Conservation (phyloP, 106 monocot genomes). For the Alisma plantagoaquatica region DNA sequence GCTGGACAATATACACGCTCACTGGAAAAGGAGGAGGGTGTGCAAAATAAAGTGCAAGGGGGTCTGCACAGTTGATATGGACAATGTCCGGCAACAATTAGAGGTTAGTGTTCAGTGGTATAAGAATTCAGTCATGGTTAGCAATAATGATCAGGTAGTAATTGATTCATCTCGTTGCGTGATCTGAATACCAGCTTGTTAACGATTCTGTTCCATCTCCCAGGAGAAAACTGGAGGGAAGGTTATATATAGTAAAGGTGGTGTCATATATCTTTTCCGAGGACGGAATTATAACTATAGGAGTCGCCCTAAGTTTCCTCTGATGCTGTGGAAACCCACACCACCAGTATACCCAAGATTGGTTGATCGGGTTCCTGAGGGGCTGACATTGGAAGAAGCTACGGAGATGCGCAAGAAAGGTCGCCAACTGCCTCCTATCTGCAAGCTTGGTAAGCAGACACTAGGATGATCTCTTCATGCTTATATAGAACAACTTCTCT, state of each 20-base stretch:
- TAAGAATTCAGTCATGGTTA: too few relatives aligned
- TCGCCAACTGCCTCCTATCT: constrained; percentile 59
- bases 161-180: too few relatives aligned
- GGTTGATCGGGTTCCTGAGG: constrained; percentile 67
- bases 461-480: too few relatives aligned
- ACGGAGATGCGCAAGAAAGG: constrained; percentile 77
- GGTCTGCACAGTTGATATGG: constrained; percentile 98
- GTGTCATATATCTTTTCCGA: constrained; percentile 75
- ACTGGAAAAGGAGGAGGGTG: constrained; percentile 83
- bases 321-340: constrained; percentile 94
- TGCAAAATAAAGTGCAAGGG: constrained; percentile 99
- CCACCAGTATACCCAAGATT: constrained; percentile 86
- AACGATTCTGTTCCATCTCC: not conserved
- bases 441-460: constrained; percentile 74
- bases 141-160: too few relatives aligned
- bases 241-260: constrained; percentile 76
- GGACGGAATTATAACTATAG: constrained; percentile 91
- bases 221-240: constrained; percentile 99
- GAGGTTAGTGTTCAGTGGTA: too few relatives aligned
- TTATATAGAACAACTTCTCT: too few relatives aligned
- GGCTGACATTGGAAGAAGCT: constrained; percentile 77
- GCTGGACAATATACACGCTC: constrained; percentile 96
- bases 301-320: constrained; percentile 65
- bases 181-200: not conserved
- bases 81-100: constrained; percentile 77